Conservation (phyloP, 306 rosid genomes). For the Vicia faba region DNA sequence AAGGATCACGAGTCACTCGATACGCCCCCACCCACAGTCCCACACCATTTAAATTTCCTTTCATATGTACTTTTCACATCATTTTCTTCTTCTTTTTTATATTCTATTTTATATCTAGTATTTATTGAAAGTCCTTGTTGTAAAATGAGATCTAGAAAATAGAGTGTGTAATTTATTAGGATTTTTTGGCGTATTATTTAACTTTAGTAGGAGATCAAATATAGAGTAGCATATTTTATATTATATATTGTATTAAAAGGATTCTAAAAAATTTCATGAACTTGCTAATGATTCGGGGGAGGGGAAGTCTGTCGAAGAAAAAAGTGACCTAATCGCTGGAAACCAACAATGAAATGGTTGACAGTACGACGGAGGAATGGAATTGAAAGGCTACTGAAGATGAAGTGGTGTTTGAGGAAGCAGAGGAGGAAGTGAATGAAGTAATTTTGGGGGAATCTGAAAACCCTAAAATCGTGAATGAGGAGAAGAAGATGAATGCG, state of each 20-base stretch:
- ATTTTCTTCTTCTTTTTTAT: conserved; percentile 3
- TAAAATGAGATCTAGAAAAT: neutral
- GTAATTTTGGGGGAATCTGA: no score
- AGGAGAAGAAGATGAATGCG: no score
- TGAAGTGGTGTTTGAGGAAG: no score
- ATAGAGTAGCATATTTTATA: neutral
- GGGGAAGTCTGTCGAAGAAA: no score
- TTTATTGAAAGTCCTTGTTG: neutral
- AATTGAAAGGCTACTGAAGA: no score
- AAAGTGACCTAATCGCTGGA: no score
- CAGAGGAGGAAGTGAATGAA: no score
- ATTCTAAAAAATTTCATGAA: no score
- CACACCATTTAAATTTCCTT: conserved; percentile 7
- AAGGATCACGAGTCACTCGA: conserved; percentile 42
- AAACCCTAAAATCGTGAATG: no score
- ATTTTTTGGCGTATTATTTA: conserved; percentile 14
- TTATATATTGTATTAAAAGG: neutral
- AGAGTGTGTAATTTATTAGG: neutral
- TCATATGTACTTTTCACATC: neutral
- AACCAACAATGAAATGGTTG: no score
- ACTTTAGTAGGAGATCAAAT: neutral
- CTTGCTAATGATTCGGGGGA: no score
- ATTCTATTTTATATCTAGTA: neutral
- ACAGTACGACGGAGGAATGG: no score
- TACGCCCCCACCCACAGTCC: conserved; percentile 4